Conservation (phyloP, 208 protist genomes). For the Leishmania gerbilli region DNA sequence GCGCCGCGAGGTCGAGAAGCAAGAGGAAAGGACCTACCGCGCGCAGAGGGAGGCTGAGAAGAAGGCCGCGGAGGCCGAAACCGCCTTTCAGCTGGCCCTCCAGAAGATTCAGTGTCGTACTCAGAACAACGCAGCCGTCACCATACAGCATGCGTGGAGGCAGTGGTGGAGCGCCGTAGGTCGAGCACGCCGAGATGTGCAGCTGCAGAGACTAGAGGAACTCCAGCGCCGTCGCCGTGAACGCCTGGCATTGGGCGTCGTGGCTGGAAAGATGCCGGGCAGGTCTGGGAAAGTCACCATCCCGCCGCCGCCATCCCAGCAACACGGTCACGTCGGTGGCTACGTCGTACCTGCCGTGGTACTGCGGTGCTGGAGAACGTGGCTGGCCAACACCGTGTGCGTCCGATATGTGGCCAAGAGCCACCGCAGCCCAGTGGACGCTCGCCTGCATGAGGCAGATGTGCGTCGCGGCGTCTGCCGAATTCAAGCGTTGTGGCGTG, state of each 20-base stretch:
- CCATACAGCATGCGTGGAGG: constrained; percentile 62
- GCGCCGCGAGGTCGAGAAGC: constrained; percentile 6
- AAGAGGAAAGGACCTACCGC: constrained; percentile 30
- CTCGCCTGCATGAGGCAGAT: constrained; percentile 29
- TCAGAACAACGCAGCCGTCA: constrained; percentile 37
- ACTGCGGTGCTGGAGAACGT: constrained; percentile 40
- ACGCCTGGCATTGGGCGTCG: constrained; percentile 1
- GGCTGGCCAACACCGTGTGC: constrained; percentile 51
- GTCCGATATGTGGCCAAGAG: constrained; percentile 42
- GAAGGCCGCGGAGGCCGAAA: constrained; percentile 16
- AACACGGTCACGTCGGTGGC: constrained; percentile 18
- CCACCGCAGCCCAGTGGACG: background rate
- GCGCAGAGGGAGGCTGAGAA: constrained; percentile 4
- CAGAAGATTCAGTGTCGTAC: constrained; percentile 41
- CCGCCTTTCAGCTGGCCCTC: constrained; percentile 28
- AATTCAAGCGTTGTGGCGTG: constrained; percentile 49
- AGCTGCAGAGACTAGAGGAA: constrained; percentile 51
- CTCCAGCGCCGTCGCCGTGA: constrained; percentile 36
- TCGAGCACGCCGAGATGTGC: constrained; percentile 41
- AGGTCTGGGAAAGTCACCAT: background rate
- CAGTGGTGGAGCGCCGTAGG: constrained; percentile 73
- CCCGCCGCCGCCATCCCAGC: constrained; percentile 5
- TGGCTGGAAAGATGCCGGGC: background rate
- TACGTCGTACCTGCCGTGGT: constrained; percentile 29
- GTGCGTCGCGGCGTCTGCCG: constrained; percentile 18